A percentile compares a stretch with the other conserved stretches of the same genome.
These are phyloP conservation scores for Fraxinus pennsylvanica DNA, from an alignment of 257 asterid species.

Conservation along the genomic window DNA sequence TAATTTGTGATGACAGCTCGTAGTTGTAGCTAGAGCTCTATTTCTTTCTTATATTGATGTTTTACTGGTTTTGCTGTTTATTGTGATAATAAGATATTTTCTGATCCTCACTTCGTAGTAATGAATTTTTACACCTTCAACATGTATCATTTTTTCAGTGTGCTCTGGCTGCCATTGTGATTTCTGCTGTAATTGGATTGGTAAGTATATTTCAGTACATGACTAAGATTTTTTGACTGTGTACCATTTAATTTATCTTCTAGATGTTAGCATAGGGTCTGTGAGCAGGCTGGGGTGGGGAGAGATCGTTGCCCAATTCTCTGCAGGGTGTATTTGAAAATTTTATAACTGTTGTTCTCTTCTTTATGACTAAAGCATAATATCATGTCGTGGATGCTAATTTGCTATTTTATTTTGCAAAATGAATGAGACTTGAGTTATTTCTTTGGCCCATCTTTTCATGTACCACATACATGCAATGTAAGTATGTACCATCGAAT, in stretches of 20 bases:
- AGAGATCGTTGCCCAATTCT: not conserved
- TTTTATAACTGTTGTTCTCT: not conserved
- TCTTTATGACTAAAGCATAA: not conserved
- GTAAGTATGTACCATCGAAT: not conserved
- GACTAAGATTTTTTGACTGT: slow-evolving; percentile 1
- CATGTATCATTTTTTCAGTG: slow-evolving; percentile 56
- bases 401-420: not conserved
- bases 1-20: slow-evolving; percentile 11
- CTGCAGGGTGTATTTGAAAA: not conserved
- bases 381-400: not conserved
- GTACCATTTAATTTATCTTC: slow-evolving; percentile 7
- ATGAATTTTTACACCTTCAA: slow-evolving; percentile 18
- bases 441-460: not conserved
- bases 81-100: not conserved
- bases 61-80: slow-evolving; percentile 1
- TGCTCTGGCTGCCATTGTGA: slow-evolving; percentile 91
- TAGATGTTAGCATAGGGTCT: not conserved
- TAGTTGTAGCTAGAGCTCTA: slow-evolving; percentile 20
- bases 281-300: not conserved
- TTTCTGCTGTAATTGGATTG: slow-evolving; percentile 98
- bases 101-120: slow-evolving; percentile 9
- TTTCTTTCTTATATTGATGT: not conserved
- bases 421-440: not conserved
- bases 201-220: slow-evolving; percentile 45
- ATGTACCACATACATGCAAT: not conserved